phyloP scores from a whole-genome alignment of 331 rosid genomes.

The Spiraea crenata region DNA sequence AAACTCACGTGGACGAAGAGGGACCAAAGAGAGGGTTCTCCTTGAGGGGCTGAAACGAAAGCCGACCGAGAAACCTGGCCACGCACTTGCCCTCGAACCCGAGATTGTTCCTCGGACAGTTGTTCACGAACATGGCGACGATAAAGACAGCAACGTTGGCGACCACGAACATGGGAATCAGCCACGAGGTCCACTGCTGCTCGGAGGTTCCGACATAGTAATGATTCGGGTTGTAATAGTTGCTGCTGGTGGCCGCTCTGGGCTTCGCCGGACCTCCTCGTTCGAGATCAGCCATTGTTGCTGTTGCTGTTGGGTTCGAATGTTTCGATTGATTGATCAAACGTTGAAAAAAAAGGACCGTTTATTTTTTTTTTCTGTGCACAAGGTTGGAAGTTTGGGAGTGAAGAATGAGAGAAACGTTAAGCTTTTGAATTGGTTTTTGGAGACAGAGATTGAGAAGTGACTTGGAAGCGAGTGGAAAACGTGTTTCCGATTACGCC shows the following conservation, averaged over 20 bases:
- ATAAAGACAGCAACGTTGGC: conserved; percentile 43
- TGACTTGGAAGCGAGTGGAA: conserved; percentile 32
- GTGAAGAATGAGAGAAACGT: neutral
- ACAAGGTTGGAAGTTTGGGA: neutral
- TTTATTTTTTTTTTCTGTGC: no score
- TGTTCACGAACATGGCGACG: conserved; percentile 39
- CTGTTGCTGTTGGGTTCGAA: neutral
- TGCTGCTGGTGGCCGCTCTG: neutral
- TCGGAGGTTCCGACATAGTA: conserved; percentile 34
- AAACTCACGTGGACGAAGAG: conserved; percentile 42
- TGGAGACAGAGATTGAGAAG: conserved; percentile 20
- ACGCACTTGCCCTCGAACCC: conserved; percentile 30
- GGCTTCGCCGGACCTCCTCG: conserved; percentile 38
- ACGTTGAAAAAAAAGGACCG: no score
- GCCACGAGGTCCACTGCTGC: conserved; percentile 50
- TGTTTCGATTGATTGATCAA: no score
- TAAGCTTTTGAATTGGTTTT: neutral
- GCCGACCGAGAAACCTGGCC: conserved; percentile 40
- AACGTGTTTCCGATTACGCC: conserved; percentile 6
- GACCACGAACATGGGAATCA: conserved; percentile 48
- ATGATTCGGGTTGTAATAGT: conserved; percentile 20
- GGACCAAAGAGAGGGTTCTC: conserved; percentile 58
- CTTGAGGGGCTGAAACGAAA: conserved; percentile 46
- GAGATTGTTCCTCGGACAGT: conserved; percentile 39
- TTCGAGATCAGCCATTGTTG: conserved; percentile 48